Percentiles rank a stretch among this genome's conserved stretches.
Conservation (phyloP, 768 basidiomycete genomes). For the Suillus sp. region DNA sequence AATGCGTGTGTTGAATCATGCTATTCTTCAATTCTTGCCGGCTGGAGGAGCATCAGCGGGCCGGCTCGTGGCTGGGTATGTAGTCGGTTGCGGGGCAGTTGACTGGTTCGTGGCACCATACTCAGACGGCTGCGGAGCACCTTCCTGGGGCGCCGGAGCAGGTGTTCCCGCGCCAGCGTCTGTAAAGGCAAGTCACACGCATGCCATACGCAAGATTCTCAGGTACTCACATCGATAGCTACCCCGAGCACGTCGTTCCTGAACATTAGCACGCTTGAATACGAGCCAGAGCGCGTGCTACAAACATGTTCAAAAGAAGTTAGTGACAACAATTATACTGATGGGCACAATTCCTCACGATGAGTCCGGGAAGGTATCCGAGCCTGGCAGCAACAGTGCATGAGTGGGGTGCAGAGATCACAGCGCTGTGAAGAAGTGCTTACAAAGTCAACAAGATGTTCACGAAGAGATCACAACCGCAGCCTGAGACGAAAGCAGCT, state of each 20-base stretch:
- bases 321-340: neutral
- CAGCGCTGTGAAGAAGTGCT: slow-evolving; percentile 23
- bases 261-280: slow-evolving; percentile 79
- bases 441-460: slow-evolving; percentile 79
- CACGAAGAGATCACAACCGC: slow-evolving; percentile 79
- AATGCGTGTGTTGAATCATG: neutral
- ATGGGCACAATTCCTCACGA: slow-evolving; percentile 35
- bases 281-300: slow-evolving; percentile 88
- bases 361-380: slow-evolving; percentile 69
- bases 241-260: slow-evolving; percentile 68
- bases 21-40: neutral
- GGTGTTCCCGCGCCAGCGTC: slow-evolving; percentile 30
- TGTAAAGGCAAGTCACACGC: slow-evolving; percentile 10
- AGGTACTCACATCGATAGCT: slow-evolving; percentile 65
- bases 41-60: neutral
- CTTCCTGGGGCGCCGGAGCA: slow-evolving; percentile 17
- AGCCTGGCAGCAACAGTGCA: slow-evolving; percentile 42
- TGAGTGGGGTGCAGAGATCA: neutral
- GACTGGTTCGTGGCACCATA: neutral
- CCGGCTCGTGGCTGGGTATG: neutral
- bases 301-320: neutral
- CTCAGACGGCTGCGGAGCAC: neutral
- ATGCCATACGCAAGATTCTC: neutral
- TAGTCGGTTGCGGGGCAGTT: neutral
- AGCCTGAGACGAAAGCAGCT: slow-evolving; percentile 73